Conservation (phyloP, 2,329 filamentous ascomycete genomes). For the Cryoendolithus antarcticus region DNA sequence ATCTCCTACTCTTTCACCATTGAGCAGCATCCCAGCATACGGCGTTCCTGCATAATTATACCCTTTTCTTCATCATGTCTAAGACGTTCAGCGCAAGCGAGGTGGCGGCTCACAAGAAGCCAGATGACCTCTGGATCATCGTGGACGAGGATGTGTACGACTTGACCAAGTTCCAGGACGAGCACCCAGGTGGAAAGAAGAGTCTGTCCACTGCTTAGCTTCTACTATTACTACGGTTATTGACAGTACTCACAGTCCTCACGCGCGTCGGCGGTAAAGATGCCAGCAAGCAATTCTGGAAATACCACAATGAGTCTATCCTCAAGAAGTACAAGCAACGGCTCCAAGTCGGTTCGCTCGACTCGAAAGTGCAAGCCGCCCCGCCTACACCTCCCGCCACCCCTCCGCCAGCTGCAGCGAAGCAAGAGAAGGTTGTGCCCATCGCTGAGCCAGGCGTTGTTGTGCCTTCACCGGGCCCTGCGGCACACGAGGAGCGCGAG, state of each 20-base stretch:
- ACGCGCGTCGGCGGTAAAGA: slow-evolving; percentile 54
- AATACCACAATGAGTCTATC: slow-evolving; percentile 74
- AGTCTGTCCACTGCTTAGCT: slow-evolving; percentile 30
- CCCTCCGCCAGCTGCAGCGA: slow-evolving; percentile 30
- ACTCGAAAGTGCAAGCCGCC: slow-evolving; percentile 61
- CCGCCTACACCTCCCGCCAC: slow-evolving; percentile 39
- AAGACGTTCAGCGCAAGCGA: slow-evolving; percentile 74
- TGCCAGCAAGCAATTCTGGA: slow-evolving; percentile 52
- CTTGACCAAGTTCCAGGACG: slow-evolving; percentile 54
- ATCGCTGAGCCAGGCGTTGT: slow-evolving; percentile 46
- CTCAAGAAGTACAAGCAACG: slow-evolving; percentile 70
- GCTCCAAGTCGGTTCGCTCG: slow-evolving; percentile 74
- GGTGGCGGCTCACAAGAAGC: slow-evolving; percentile 84
- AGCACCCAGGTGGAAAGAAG: slow-evolving; percentile 47
- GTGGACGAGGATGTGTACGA: slow-evolving; percentile 96
- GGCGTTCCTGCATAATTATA: too few relatives aligned
- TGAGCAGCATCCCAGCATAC: too few relatives aligned
- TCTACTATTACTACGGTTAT: not conserved
- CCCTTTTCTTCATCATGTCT: slow-evolving; percentile 49
- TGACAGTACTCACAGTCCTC: slow-evolving; percentile 36
- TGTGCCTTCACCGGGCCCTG: slow-evolving; percentile 27
- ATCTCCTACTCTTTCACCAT: too few relatives aligned
- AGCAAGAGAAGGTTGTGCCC: slow-evolving; percentile 41
- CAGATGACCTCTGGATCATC: slow-evolving; percentile 74
- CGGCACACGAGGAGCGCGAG: slow-evolving; percentile 44